A percentile compares a stretch with the other conserved stretches of the same genome.
These are phyloP conservation scores for Juglanconis sp. DNA, from an alignment of 2,329 filamentous ascomycete genomes.

Conservation along the genomic window DNA sequence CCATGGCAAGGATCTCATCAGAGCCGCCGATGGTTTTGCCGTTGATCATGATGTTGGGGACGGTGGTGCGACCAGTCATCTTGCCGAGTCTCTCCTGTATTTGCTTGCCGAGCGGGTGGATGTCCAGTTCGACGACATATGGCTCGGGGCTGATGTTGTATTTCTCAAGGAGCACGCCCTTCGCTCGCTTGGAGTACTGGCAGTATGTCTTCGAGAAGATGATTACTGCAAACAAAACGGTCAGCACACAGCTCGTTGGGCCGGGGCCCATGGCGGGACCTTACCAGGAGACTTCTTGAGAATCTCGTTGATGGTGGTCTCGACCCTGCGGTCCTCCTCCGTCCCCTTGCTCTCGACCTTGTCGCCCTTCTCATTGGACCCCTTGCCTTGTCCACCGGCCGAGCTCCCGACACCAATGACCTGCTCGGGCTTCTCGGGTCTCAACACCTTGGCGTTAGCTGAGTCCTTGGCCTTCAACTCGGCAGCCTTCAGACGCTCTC, in stretches of 20 bases:
- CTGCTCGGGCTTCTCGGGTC: constrained; percentile 55
- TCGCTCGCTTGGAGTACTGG: constrained; percentile 80
- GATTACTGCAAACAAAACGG: constrained; percentile 58
- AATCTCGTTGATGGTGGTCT: constrained; percentile 72
- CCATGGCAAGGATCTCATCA: constrained; percentile 76
- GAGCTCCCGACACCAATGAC: constrained; percentile 59
- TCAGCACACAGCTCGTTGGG: constrained; percentile 12
- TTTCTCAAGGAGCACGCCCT: constrained; percentile 76
- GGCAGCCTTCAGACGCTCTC: constrained; percentile 63
- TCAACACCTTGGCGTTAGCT: constrained; percentile 64
- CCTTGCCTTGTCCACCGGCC: constrained; percentile 47
- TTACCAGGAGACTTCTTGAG: constrained; percentile 81
- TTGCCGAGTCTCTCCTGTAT: constrained; percentile 70
- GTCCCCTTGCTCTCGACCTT: constrained; percentile 44
- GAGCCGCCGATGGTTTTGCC: constrained; percentile 86
- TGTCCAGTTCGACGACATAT: constrained; percentile 86
- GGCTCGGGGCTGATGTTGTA: constrained; percentile 82
- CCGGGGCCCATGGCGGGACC: constrained; percentile 27
- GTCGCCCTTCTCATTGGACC: constrained; percentile 37
- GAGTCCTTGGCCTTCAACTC: constrained; percentile 66
- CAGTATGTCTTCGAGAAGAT: constrained; percentile 97
- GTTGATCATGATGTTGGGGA: constrained; percentile 88
- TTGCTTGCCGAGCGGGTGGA: constrained; percentile 68
- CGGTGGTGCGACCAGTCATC: constrained; percentile 77
- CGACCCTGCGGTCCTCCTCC: constrained; percentile 60